A percentile compares a stretch with the other conserved stretches of the same genome.
Evolutionary conservation across 2,329 filamentous ascomycete genomes (phyloP).

Genomic region (Aspergillus clavatus): DNA sequence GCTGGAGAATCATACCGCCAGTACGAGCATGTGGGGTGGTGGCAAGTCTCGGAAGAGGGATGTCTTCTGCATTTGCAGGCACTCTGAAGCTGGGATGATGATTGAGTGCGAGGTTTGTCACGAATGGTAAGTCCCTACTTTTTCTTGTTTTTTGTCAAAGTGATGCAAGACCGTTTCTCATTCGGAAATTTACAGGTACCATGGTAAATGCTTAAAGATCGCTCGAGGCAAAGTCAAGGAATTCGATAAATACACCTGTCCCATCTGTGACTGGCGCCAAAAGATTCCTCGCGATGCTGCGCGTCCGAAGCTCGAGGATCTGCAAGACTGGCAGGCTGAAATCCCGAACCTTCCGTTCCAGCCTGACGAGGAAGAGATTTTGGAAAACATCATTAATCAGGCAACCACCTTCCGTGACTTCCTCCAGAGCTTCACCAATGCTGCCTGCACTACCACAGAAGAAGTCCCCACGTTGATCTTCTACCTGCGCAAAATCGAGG

Average conservation of each 20-base stretch:
- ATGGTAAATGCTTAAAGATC: conserved; percentile 97
- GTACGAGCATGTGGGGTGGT: conserved; percentile 31
- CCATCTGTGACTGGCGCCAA: conserved; percentile 94
- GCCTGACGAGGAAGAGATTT: conserved; percentile 84
- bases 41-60: conserved; percentile 61
- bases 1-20: conserved; percentile 40
- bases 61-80: conserved; percentile 95
- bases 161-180: neutral
- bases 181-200: conserved; percentile 60
- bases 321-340: conserved; percentile 79
- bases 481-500: conserved; percentile 94
- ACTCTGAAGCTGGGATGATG: conserved; percentile 95
- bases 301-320: conserved; percentile 87
- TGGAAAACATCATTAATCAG: conserved; percentile 80
- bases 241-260: conserved; percentile 96
- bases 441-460: conserved; percentile 72
- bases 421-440: conserved; percentile 74
- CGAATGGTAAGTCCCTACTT: conserved; percentile 67
- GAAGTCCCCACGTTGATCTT: conserved; percentile 89
- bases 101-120: conserved; percentile 98
- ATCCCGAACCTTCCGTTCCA: conserved; percentile 80
- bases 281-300: conserved; percentile 96
- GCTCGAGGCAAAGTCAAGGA: conserved; percentile 97
- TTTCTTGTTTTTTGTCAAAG: neutral
- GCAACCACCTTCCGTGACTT: conserved; percentile 80